These are phyloP conservation scores for Oenanthe javanica DNA, from an alignment of 140 eudicot genomes.

Conservation along the genomic window DNA sequence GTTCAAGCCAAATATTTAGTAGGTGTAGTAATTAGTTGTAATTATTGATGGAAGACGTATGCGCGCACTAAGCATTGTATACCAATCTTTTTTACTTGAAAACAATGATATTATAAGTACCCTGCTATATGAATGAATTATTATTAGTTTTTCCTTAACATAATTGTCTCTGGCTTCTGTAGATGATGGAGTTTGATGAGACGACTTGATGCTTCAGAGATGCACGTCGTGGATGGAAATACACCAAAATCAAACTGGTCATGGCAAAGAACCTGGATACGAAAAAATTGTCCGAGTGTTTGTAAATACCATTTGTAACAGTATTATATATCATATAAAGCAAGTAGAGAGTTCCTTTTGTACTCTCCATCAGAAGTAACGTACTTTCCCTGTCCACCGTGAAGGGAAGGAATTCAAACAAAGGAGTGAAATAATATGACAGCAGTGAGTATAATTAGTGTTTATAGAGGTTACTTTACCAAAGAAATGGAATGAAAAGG, in stretches of 20 bases:
- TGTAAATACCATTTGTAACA: slow-evolving; percentile 43
- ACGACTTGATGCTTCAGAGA: slow-evolving; percentile 35
- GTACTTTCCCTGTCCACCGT: not conserved
- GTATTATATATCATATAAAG: slow-evolving; percentile 20
- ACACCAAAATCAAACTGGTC: slow-evolving; percentile 8
- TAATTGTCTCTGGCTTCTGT: slow-evolving; percentile 16
- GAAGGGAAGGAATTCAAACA: not conserved
- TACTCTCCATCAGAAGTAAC: slow-evolving; percentile 2
- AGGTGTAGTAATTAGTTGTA: not conserved
- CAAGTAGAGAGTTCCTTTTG: not conserved
- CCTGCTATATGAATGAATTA: not conserved
- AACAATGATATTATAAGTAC: not conserved
- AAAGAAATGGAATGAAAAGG: not conserved
- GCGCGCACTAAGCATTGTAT: not conserved
- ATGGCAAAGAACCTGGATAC: slow-evolving; percentile 16
- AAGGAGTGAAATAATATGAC: not conserved
- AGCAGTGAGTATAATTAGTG: not conserved
- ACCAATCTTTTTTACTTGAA: not conserved
- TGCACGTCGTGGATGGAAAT: slow-evolving; percentile 30
- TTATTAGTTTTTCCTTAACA: not conserved
- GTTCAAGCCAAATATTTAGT: not conserved
- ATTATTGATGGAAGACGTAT: not conserved
- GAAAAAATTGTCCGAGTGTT: slow-evolving; percentile 32
- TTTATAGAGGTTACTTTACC: not conserved
- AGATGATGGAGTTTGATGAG: slow-evolving; percentile 93